Conservation (phyloP, 2,329 filamentous ascomycete genomes). For the Scedosporium dehoogii region DNA sequence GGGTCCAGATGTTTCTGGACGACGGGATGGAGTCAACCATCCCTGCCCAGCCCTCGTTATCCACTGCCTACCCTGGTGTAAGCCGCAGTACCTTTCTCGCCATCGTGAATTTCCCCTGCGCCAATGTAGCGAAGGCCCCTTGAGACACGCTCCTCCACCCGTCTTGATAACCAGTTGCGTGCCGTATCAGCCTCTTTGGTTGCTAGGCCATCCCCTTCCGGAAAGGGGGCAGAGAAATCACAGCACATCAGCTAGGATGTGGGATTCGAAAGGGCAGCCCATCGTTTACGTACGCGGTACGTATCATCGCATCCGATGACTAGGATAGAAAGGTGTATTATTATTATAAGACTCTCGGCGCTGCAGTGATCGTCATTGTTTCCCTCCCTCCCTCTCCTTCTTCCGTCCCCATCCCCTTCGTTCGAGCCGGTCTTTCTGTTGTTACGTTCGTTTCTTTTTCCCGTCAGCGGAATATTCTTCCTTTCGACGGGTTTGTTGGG, state of each 20-base stretch:
- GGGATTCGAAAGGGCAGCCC: not conserved
- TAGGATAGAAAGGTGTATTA: not conserved
- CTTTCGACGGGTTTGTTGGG: not conserved
- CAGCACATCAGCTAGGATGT: not conserved
- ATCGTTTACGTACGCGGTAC: not conserved
- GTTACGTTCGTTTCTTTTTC: conserved; percentile 5
- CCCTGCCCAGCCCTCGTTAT: not conserved
- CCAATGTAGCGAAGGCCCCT: not conserved
- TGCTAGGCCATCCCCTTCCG: not conserved
- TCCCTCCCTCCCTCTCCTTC: conserved; percentile 6
- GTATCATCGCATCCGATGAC: not conserved
- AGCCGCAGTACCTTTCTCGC: not conserved
- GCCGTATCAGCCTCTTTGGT: not conserved
- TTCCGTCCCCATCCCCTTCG: not conserved
- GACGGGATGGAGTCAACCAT: not conserved
- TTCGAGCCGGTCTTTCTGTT: not conserved
- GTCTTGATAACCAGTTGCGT: not conserved
- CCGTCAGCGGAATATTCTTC: not conserved
- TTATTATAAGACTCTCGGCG: conserved; percentile 5
- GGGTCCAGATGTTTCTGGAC: not conserved
- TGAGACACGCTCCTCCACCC: not conserved
- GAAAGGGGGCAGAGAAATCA: not conserved
- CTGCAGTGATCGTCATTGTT: conserved; percentile 5
- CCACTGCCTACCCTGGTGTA: not conserved
- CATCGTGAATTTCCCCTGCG: not conserved